Base-by-base conservation (phyloP, 2,329 filamentous ascomycete species). In the Diaporthe capsici region DNA sequence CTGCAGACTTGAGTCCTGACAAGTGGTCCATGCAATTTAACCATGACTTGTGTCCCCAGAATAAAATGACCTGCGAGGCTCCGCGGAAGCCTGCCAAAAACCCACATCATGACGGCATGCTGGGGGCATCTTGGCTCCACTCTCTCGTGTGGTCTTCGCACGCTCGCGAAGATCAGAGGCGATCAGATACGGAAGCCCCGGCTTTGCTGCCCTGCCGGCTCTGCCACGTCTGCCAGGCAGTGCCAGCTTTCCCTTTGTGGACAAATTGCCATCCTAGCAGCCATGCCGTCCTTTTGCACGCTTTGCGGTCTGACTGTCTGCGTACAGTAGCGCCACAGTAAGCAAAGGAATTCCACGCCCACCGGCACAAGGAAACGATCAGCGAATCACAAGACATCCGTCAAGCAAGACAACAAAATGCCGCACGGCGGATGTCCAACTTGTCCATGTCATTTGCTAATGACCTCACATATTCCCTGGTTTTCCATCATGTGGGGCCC, bases 91-190 rank as follows among this genome's bases (percentile, higher is more conserved):
- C 51, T 28, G 65, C 47, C 34, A 70, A 55, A 70, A 53, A 68
- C 65, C 65, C 65, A 70, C 65, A 42, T 3, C 22, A 70, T 70
- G 65, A 70, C 65, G 65, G 65, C 65, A 70, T 70, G 22, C 65
- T 55, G 65, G 65, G 20, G 65, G 22, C 22, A 34, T 10, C 31
- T 9, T 20, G 20, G 49, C 65, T 49, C 65, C 65, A 55, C 65
- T 53, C 42, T 65, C 65, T 55, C 34, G 15, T 70, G 65, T 55
- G 65, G 34, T 39, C 49, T 53, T 68, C 65, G 65, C 65, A 55
- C 34, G 20, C 49, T 70, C 49, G 65, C 65, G 65, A 70, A 55
- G 65, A 70, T 70, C 49, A 70, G 34, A 70, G 65, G 34, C 65
- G 49, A 70, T 70, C 49, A 9, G 34, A 55, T 17, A 28, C 65